Percentiles rank a stretch among this genome's conserved stretches.
phyloP scores from a whole-genome alignment of 768 basidiomycete genomes.

The Kwoniella dendrophila region DNA sequence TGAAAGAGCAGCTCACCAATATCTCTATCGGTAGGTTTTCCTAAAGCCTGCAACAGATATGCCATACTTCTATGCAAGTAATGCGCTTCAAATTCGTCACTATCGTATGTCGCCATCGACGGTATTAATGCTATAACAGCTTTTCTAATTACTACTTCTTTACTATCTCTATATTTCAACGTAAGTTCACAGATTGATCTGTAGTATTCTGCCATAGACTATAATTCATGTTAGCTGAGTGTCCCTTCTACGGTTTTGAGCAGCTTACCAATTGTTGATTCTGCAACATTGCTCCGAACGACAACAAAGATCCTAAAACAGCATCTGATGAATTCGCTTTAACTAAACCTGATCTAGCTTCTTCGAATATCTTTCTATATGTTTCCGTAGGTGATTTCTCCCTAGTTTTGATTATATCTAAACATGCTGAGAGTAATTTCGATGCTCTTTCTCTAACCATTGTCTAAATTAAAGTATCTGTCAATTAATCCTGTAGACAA shows the following conservation, averaged over 20 bases:
- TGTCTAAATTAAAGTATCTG: conserved; percentile 40
- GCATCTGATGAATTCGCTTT: conserved; percentile 80
- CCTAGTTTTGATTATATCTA: conserved; percentile 76
- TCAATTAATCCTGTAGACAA: not conserved
- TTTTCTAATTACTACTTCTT: conserved; percentile 83
- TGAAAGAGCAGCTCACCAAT: conserved; percentile 64
- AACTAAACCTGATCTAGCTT: conserved; percentile 75
- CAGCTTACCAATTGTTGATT: conserved; percentile 86
- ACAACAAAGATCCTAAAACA: conserved; percentile 88
- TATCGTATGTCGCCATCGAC: conserved; percentile 90
- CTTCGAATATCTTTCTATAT: conserved; percentile 78
- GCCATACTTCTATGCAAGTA: conserved; percentile 93
- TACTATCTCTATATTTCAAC: conserved; percentile 79
- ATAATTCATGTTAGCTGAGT: conserved; percentile 3
- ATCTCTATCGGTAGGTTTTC: conserved; percentile 83
- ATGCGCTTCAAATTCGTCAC: conserved; percentile 84
- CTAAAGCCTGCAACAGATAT: conserved; percentile 81
- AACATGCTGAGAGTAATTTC: conserved; percentile 85
- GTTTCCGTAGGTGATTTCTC: conserved; percentile 68
- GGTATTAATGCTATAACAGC: conserved; percentile 96
- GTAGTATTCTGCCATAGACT: conserved; percentile 62
- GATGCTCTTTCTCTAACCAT: conserved; percentile 92
- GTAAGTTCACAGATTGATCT: conserved; percentile 86
- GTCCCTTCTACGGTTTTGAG: not conserved
- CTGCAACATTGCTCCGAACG: conserved; percentile 84